Evolutionary conservation across 2,329 filamentous ascomycete species (phyloP).

Genomic region (Diaporthe citrichinensis): DNA sequence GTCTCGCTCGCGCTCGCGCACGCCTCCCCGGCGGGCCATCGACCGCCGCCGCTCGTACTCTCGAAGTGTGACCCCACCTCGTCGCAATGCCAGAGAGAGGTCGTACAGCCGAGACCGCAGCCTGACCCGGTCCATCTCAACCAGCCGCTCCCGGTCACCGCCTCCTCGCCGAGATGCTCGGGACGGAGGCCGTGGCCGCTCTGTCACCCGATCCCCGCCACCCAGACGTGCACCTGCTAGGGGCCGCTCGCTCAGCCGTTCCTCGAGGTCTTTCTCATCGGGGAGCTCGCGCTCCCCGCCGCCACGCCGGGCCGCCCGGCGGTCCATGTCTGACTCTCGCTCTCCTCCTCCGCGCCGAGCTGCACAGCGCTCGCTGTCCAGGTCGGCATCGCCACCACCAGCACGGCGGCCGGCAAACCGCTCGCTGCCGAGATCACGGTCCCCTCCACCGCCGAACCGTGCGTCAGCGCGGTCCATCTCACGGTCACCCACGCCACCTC

Average conservation of each 20-base stretch:
- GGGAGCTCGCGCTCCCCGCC: constrained; percentile 39
- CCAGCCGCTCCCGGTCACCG: constrained; percentile 44
- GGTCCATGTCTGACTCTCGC: constrained; percentile 35
- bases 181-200: constrained; percentile 37
- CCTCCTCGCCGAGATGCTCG: constrained; percentile 37
- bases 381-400: constrained; percentile 37
- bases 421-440: constrained; percentile 24
- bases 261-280: constrained; percentile 39
- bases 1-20: constrained; percentile 62
- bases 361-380: constrained; percentile 26
- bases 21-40: constrained; percentile 53
- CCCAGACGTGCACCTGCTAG: constrained; percentile 27
- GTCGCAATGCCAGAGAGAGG: constrained; percentile 35
- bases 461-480: constrained; percentile 23
- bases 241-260: constrained; percentile 39
- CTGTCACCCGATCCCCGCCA: constrained; percentile 38
- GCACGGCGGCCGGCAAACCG: constrained; percentile 21
- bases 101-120: constrained; percentile 46
- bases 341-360: constrained; percentile 39
- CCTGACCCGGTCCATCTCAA: constrained; percentile 56
- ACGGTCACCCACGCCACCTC: constrained; percentile 36
- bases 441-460: constrained; percentile 32
- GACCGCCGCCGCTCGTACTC: constrained; percentile 55
- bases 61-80: constrained; percentile 48
- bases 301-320: constrained; percentile 29